These are phyloP conservation scores for Puccinia triticina DNA, from an alignment of 1,284 basidiomycete genomes.

Conservation along the genomic window DNA sequence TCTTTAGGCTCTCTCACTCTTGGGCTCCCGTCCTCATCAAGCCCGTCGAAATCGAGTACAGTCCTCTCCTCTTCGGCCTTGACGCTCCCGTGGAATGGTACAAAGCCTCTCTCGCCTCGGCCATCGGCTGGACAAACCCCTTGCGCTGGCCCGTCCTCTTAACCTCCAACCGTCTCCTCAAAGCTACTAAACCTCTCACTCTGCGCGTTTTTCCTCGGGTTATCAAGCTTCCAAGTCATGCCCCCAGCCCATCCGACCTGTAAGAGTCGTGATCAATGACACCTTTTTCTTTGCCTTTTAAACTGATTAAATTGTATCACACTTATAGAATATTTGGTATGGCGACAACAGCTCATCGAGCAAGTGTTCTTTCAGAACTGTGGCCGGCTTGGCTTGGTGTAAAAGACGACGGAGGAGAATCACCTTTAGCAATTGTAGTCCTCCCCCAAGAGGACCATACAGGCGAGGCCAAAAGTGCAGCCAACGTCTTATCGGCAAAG, in stretches of 20 bases:
- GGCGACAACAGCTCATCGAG: slow-evolving; percentile 38
- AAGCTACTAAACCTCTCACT: not conserved
- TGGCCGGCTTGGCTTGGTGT: slow-evolving; percentile 31
- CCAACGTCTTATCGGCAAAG: not conserved
- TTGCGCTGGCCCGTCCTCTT: not conserved
- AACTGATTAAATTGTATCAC: not conserved
- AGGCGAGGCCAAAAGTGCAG: not conserved
- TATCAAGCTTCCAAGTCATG: slow-evolving; percentile 5
- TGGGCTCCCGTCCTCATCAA: not conserved
- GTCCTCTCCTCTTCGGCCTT: slow-evolving; percentile 20
- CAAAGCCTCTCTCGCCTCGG: not conserved
- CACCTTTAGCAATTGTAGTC: slow-evolving; percentile 12
- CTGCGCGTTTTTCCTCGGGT: slow-evolving; percentile 25
- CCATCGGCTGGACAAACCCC: slow-evolving; percentile 12
- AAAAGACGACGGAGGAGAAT: not conserved
- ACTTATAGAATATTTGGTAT: slow-evolving; percentile 39
- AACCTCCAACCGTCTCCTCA: not conserved
- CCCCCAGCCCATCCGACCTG: slow-evolving; percentile 24
- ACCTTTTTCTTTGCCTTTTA: not conserved
- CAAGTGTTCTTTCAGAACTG: slow-evolving; percentile 21
- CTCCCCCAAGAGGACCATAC: not conserved
- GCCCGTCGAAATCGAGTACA: slow-evolving; percentile 22
- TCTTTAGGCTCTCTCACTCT: not conserved
- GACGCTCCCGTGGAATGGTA: slow-evolving; percentile 29
- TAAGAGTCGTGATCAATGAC: not conserved